Evolutionary conservation across 2,329 filamentous ascomycete genomes (phyloP).

Genomic region (Aspergillus ochraceus): DNA sequence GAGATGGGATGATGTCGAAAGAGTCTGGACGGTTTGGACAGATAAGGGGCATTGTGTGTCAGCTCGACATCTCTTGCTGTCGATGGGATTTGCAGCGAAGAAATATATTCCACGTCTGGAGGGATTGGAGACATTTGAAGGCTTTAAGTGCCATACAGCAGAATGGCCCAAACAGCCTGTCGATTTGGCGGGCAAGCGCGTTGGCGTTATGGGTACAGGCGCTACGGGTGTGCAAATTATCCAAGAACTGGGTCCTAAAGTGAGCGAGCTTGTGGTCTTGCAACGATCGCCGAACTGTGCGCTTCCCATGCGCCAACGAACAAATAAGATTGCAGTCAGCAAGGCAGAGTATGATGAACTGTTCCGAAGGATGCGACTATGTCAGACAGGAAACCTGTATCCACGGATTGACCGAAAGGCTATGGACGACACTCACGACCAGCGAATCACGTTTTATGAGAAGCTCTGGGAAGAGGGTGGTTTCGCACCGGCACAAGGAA

Average conservation of each 20-base stretch:
- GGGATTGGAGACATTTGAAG: constrained; percentile 48
- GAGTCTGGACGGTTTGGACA: too few species aligned
- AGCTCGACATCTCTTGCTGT: background rate
- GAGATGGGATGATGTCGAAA: too few species aligned
- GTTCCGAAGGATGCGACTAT: too few species aligned
- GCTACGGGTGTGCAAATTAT: constrained; percentile 57
- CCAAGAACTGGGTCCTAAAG: constrained; percentile 57
- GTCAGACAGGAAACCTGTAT: too few species aligned
- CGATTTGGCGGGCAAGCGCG: constrained; percentile 49
- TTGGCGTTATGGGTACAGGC: constrained; percentile 58
- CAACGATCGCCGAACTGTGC: constrained; percentile 67
- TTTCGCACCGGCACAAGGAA: constrained; percentile 53
- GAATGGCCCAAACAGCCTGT: constrained; percentile 52
- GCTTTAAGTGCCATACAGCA: constrained; percentile 55
- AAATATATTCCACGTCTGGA: constrained; percentile 41
- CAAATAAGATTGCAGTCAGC: constrained; percentile 4
- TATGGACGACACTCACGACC: constrained; percentile 31
- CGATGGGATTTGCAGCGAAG: constrained; percentile 42
- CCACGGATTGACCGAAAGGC: background rate
- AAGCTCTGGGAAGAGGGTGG: constrained; percentile 53
- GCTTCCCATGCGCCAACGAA: constrained; percentile 58
- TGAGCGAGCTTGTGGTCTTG: constrained; percentile 52
- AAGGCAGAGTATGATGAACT: too few species aligned
- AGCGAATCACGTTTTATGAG: constrained; percentile 52
- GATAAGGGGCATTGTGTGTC: too few species aligned